Evolutionary conservation across 2,329 filamentous ascomycete species (phyloP), one percentile per base, ranked within the genome.

Genomic region (Beauveria rudraprayagi): DNA sequence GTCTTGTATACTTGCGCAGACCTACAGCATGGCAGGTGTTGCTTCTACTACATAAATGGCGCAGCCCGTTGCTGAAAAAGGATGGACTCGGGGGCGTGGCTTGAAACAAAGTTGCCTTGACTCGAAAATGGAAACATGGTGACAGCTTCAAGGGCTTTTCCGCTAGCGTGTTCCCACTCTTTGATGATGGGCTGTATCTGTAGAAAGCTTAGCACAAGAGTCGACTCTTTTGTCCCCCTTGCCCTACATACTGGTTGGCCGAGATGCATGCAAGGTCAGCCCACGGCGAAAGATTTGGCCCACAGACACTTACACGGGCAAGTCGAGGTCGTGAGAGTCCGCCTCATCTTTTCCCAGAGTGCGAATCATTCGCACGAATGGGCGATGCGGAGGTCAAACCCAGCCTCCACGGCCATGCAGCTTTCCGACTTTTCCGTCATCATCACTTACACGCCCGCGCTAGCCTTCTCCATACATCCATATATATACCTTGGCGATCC

Each of bases 121-220:
- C 30, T 34, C 11, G 30, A 34, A 14, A 34, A 34, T 34, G 30
- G 47, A 47, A 47, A 44, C 19, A 41, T 51, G 56, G 56, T 52
- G 56, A 59, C 47, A 59, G 56, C 56, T 51, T 59, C 56, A 52
- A 59, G 56, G 47, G 56, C 2, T 59, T 44, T 59, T n/a, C 56
- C 56, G 56, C 56, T 59, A 59, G 56, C 47, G 56, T 47, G 56
- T 43, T 22, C 16, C 46, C 56, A 44, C 56, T 44, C 24, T 30
- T 30, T 51, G 56, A 59, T 59, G 37, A 59, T 43, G 56, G 8
- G 26, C 30, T 34, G 22, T 22, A 17, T 14, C 50, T 6, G 50
- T 53, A 34, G 30, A 34, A 11, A 34, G 30, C 30, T 34, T 14
- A 5, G 30, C 2, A 34, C 30, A 5, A 3, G 11, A 34, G 30